Base-by-base conservation (phyloP, 352 stramenopile species). In the Globisporangium yorkense region DNA sequence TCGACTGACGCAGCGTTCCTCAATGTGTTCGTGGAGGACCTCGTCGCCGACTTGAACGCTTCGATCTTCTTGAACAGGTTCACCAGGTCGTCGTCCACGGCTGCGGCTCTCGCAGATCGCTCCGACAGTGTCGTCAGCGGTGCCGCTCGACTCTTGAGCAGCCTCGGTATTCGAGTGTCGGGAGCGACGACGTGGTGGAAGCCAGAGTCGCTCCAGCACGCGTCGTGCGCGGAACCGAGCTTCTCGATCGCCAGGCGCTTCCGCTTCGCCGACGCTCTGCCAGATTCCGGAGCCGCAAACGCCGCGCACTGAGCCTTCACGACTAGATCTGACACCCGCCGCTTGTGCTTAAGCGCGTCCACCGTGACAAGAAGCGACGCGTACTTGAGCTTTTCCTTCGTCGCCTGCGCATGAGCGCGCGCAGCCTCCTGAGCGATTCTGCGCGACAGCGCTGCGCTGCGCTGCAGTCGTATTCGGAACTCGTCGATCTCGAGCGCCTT, bases 381-480 rank as follows among this genome's bases (percentile, higher is more conserved):
- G 56, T 80, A 88, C 29, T 72, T 79, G n/a, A 72, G 56, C 45
- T 77, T 77, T 43, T 88, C 75, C 27, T 72, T 44, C 8, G 56
- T 39, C 66, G 85, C 56, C 27, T 66, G 65, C 8, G 50, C 62
- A 12, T 68, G 70, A 4, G 75, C 70, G 20, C 60, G 68, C 2
- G 62, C 66, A 0, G 74, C 66, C 49, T 84, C 61, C 1, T 70
- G 64, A 40, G 77, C 65, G 16, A 88, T 57, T 18, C 55, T 66
- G 6, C 67, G 66, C 0, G 72, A 71, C 35, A 88, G 66, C 29
- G 68, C 73, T n/a, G 75, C 66, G 20, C 72, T 84, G 6, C 72
- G 78, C 41, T 62, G 65, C 61, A 91, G 45, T 67, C 70, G 75
- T 88, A 87, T 91, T 74, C 77, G 77, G 48, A 87, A 89, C 37